These are phyloP conservation scores for Amanita molliuscula DNA, from an alignment of 768 basidiomycete species.

Conservation along the genomic window DNA sequence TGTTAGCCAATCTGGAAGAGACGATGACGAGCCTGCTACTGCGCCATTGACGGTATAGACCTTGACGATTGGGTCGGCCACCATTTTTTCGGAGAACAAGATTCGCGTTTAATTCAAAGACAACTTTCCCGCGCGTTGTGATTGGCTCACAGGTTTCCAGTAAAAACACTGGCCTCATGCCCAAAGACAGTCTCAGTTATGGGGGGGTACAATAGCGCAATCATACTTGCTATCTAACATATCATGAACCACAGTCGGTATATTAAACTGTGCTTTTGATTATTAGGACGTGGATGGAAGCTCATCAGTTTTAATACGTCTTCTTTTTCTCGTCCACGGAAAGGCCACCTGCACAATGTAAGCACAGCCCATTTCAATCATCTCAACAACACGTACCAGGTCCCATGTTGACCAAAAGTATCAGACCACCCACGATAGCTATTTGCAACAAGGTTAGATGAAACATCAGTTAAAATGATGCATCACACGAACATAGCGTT, in stretches of 20 bases:
- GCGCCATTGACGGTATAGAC: slow-evolving; percentile 97
- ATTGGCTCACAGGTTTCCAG: not conserved
- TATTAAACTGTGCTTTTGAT: slow-evolving; percentile 1
- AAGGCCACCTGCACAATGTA: slow-evolving; percentile 54
- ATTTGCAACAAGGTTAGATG: slow-evolving; percentile 7
- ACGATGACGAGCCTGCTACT: slow-evolving; percentile 75
- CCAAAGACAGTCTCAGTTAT: not conserved
- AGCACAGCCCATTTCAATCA: not conserved
- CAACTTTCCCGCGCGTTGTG: not conserved
- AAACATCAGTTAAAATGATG: not conserved
- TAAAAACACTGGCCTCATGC: too few species aligned
- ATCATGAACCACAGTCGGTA: slow-evolving; percentile 3
- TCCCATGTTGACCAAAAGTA: slow-evolving; percentile 97
- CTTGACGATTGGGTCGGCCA: slow-evolving; percentile 37
- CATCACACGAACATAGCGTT: slow-evolving; percentile 55
- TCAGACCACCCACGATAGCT: slow-evolving; percentile 94
- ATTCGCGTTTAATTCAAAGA: not conserved
- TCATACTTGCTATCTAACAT: not conserved
- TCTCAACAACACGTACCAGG: slow-evolving; percentile 47
- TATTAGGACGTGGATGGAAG: not conserved
- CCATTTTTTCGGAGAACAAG: slow-evolving; percentile 7
- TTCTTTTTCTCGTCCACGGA: slow-evolving; percentile 99
- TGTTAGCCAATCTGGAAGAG: slow-evolving; percentile 91
- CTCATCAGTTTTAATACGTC: slow-evolving; percentile 42
- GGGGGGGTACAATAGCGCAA: not conserved